Base-by-base conservation (phyloP, 2,329 filamentous ascomycete genomes). In the Fonsecaea monophora region DNA sequence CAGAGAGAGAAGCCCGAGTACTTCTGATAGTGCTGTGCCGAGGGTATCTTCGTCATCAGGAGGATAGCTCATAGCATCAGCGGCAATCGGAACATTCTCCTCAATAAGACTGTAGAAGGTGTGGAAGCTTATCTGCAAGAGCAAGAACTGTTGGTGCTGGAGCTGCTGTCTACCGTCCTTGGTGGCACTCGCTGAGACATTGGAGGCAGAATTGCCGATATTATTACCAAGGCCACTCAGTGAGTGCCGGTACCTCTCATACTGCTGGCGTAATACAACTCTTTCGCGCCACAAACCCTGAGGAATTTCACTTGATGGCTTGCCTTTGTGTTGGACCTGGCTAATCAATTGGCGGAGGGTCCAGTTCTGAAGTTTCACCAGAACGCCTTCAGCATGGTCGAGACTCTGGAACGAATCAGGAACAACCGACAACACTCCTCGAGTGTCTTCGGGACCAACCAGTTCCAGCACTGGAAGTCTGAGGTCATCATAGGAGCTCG, bases 341-440 rank as follows among this genome's bases (percentile, higher is more conserved):
- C 35, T 34, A 34, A 69, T 66, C 9, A 73, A 54, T 34, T 74
- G 71, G 35, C 69, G 68, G 32, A 72, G 38, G 8, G 68, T 68
- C 71, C 72, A 71, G 50, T 74, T 74, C 34, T 74, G 66, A 2
- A 74, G 68, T 21, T 64, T 70, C 2, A 59, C 65, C 5, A 73
- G 61, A 15, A 67, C 48, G 1, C 58, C 34, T 34, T 74, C 71
- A 4, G 62, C 45, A 1, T 70, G 56, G 9, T 37, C n/a, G 15
- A 58, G 13, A 53, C 18, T 38, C 25, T 10, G 25, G 32, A 64
- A 58, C 8, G 37, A 58, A 35, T 34, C 38, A 13, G 69, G 40
- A 18, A 56, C 56, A 32, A 48, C 6, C 37, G 18, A 34, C 18
- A 45, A 15, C 8, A 13, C 7, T 25, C 61, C 61, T 21, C 15